These are phyloP conservation scores for Cladosporium velox DNA, from an alignment of 2,329 filamentous ascomycete species.

Conservation along the genomic window DNA sequence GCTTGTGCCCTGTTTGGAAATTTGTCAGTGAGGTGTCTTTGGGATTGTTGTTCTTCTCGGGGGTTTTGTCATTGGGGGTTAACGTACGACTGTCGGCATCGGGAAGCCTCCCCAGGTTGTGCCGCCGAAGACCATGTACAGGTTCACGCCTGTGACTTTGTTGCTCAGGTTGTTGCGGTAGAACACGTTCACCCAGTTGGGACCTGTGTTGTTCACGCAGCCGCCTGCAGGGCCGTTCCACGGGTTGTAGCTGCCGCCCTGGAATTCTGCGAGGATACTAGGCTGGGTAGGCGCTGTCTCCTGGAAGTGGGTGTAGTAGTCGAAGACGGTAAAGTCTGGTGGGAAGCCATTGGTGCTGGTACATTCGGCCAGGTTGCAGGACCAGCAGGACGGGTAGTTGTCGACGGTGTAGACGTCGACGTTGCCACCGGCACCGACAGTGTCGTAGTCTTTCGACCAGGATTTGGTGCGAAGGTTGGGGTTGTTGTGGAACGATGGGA, in stretches of 20 bases:
- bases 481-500: constrained; percentile 60
- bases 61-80: background rate
- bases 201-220: constrained; percentile 56
- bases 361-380: constrained; percentile 63
- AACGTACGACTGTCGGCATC: constrained; percentile 47
- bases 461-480: constrained; percentile 60
- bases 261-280: constrained; percentile 61
- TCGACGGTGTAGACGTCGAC: constrained; percentile 58
- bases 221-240: constrained; percentile 63
- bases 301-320: constrained; percentile 52
- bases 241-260: constrained; percentile 62
- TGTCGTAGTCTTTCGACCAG: constrained; percentile 60
- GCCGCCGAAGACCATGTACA: constrained; percentile 68
- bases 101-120: constrained; percentile 65
- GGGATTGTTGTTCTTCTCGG: background rate
- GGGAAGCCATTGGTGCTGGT: constrained; percentile 61
- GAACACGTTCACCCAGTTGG: constrained; percentile 64
- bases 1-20: constrained; percentile 48
- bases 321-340: constrained; percentile 55
- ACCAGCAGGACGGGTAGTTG: constrained; percentile 60
- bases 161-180: constrained; percentile 65
- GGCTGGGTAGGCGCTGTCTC: constrained; percentile 49
- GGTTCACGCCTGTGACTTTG: constrained; percentile 59
- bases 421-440: constrained; percentile 56
- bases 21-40: background rate